Conservation (phyloP, 2,329 filamentous ascomycete genomes). For the Aspergillus sojae region DNA sequence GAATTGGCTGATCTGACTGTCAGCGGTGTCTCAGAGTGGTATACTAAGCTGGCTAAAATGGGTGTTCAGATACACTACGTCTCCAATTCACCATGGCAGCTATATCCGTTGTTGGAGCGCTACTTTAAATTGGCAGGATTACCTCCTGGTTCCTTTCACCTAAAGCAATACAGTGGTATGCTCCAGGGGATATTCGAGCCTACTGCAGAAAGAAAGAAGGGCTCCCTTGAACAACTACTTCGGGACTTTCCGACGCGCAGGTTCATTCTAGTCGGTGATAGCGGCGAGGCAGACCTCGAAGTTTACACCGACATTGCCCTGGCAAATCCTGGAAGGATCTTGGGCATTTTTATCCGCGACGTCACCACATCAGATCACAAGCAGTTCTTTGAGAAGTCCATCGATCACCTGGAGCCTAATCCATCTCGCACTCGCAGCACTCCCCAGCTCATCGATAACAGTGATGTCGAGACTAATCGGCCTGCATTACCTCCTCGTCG, state of each 20-base stretch:
- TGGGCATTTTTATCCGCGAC: constrained; percentile 91
- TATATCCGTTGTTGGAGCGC: constrained; percentile 84
- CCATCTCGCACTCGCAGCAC: constrained; percentile 28
- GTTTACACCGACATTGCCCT: constrained; percentile 94
- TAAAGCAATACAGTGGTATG: constrained; percentile 97
- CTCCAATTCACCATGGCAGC: constrained; percentile 98
- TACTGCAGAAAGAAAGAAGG: constrained; percentile 90
- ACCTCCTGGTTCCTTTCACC: constrained; percentile 84
- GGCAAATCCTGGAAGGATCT: constrained; percentile 77
- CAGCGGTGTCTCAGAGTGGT: constrained; percentile 89
- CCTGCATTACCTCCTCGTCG: constrained; percentile 46
- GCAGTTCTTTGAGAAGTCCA: constrained; percentile 75
- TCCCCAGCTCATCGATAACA: constrained; percentile 27
- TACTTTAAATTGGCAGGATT: constrained; percentile 82
- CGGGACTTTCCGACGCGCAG: constrained; percentile 85
- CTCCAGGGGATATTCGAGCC: constrained; percentile 97
- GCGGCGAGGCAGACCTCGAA: constrained; percentile 93
- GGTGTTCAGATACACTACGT: constrained; percentile 94
- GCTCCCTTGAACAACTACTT: constrained; percentile 81
- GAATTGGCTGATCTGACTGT: constrained; percentile 80
- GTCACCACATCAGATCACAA: constrained; percentile 77
- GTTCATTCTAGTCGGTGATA: constrained; percentile 92
- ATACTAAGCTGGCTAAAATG: constrained; percentile 72
- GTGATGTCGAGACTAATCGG: constrained; percentile 33
- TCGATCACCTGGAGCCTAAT: constrained; percentile 37